Evolutionary conservation across 2,329 filamentous ascomycete genomes (phyloP).

Genomic region (Rhinocladiella mackenziei): DNA sequence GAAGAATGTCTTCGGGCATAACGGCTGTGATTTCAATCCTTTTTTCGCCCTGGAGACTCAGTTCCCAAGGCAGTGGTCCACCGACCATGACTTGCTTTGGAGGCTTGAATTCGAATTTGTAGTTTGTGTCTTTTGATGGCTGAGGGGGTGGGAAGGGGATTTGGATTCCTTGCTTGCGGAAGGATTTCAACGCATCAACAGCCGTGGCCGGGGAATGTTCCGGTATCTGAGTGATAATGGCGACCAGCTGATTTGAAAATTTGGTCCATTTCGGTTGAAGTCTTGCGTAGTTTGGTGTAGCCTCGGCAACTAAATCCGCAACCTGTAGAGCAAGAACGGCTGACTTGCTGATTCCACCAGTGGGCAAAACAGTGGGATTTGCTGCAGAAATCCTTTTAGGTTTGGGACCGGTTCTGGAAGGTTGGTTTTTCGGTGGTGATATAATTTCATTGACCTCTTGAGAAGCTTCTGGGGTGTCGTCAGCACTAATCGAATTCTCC

Average conservation of each 20-base stretch:
- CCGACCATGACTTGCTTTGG: slow-evolving; percentile 79
- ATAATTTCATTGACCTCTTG: too few relatives aligned
- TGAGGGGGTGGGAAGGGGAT: slow-evolving; percentile 82
- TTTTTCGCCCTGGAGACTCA: slow-evolving; percentile 59
- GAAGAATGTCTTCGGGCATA: slow-evolving; percentile 75
- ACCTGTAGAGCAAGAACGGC: slow-evolving; percentile 48
- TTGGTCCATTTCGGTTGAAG: slow-evolving; percentile 45
- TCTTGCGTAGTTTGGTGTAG: slow-evolving; percentile 54
- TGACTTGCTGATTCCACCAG: slow-evolving; percentile 20
- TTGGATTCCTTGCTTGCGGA: slow-evolving; percentile 63
- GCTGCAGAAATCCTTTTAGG: neutral
- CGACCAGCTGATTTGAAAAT: slow-evolving; percentile 51
- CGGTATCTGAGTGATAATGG: slow-evolving; percentile 54
- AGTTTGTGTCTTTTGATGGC: slow-evolving; percentile 70
- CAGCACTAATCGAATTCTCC: too few relatives aligned
- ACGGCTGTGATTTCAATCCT: slow-evolving; percentile 79
- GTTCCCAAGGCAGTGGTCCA: slow-evolving; percentile 78
- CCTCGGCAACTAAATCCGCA: slow-evolving; percentile 57
- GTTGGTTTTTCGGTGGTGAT: neutral
- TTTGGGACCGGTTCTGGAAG: neutral
- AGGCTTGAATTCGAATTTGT: slow-evolving; percentile 73
- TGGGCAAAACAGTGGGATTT: slow-evolving; percentile 8
- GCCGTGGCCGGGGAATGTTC: slow-evolving; percentile 51
- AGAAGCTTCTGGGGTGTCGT: too few relatives aligned
- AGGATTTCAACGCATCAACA: slow-evolving; percentile 62